Conservation (phyloP, 2,329 filamentous ascomycete species). For the Aureobasidium lini region DNA sequence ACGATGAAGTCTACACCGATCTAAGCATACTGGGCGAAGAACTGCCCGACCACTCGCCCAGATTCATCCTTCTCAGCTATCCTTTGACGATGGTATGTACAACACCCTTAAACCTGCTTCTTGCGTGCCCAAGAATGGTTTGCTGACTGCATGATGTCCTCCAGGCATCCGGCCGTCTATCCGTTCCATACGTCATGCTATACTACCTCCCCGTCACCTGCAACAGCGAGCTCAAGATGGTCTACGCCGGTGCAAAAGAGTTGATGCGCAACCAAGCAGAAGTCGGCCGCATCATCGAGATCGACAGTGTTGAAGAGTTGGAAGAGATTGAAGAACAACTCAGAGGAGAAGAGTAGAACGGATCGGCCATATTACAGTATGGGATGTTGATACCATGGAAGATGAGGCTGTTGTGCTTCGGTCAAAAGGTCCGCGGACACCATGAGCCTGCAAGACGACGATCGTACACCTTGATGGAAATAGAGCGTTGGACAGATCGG, state of each 20-base stretch:
- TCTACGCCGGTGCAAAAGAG: slow-evolving; percentile 94
- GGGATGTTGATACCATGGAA: neutral
- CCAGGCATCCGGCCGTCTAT: slow-evolving; percentile 50
- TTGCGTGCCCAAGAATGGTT: neutral
- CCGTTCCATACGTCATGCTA: slow-evolving; percentile 87
- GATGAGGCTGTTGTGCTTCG: neutral
- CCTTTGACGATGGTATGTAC: slow-evolving; percentile 69
- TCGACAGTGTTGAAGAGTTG: slow-evolving; percentile 72
- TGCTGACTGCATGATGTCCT: neutral
- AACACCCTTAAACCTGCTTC: slow-evolving; percentile 4
- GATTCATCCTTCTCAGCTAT: slow-evolving; percentile 85
- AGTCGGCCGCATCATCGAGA: slow-evolving; percentile 79
- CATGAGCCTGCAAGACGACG: neutral
- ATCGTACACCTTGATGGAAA: slow-evolving; percentile 10
- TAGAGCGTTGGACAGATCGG: neutral
- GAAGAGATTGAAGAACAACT: slow-evolving; percentile 69
- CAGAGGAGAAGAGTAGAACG: slow-evolving; percentile 30
- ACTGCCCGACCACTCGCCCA: slow-evolving; percentile 82
- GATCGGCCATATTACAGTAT: neutral
- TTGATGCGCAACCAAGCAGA: slow-evolving; percentile 89
- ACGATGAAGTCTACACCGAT: slow-evolving; percentile 72
- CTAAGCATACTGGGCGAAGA: slow-evolving; percentile 79
- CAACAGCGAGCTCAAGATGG: slow-evolving; percentile 80
- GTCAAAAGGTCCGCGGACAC: neutral
- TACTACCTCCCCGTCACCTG: slow-evolving; percentile 93